Conservation (phyloP, 2,329 filamentous ascomycete genomes). For the Fusarium chaquense region DNA sequence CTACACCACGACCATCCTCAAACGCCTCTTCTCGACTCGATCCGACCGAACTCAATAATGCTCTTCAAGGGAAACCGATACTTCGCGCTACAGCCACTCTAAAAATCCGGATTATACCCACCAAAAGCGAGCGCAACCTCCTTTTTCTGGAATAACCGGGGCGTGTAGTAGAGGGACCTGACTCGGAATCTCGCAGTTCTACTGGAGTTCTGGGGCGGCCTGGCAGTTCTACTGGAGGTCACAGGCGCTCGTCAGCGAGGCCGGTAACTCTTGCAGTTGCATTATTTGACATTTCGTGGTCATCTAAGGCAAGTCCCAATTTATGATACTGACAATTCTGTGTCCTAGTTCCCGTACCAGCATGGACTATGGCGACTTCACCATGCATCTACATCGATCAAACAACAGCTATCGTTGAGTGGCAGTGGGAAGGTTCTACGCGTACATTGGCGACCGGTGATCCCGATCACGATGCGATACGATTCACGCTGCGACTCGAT, state of each 20-base stretch:
- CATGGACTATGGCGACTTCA: slow-evolving; percentile 9
- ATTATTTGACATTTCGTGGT: neutral
- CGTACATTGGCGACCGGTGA: slow-evolving; percentile 6
- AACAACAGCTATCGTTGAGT: slow-evolving; percentile 13
- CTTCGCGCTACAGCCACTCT: slow-evolving; percentile 21
- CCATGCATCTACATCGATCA: slow-evolving; percentile 7
- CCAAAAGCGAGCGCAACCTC: slow-evolving; percentile 1
- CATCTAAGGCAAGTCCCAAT: neutral
- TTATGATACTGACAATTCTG: neutral
- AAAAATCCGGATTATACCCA: slow-evolving; percentile 32
- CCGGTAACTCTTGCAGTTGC: neutral
- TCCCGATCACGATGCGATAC: slow-evolving; percentile 16
- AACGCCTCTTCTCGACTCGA: neutral
- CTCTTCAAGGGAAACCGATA: neutral
- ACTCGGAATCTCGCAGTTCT: slow-evolving; percentile 24
- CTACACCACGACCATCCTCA: neutral
- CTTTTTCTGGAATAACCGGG: slow-evolving; percentile 23
- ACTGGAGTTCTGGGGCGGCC: slow-evolving; percentile 24
- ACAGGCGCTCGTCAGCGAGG: slow-evolving; percentile 13
- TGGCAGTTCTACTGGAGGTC: slow-evolving; percentile 30
- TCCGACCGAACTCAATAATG: neutral
- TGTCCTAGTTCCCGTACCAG: neutral
- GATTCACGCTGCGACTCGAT: slow-evolving; percentile 9
- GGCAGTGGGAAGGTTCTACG: slow-evolving; percentile 12
- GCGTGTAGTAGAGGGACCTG: slow-evolving; percentile 24